Evolutionary conservation across 495 filamentous ascomycete genomes (phyloP).

Genomic region (Darksidea phi): DNA sequence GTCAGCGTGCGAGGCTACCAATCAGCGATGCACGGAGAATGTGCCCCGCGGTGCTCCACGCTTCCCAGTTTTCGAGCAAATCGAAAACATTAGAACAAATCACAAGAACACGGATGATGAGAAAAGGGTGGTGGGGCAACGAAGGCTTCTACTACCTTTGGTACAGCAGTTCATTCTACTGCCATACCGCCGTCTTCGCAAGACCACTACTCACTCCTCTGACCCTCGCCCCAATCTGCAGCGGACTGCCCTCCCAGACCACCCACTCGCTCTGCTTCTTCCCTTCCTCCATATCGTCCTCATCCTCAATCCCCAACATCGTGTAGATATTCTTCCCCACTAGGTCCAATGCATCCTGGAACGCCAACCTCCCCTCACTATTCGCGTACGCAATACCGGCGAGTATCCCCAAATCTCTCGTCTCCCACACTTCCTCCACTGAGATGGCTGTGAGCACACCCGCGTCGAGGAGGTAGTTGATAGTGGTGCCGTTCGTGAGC

Average conservation of each 20-base stretch:
- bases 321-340: conserved; percentile 51
- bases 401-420: conserved; percentile 47
- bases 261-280: conserved; percentile 24
- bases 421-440: conserved; percentile 52
- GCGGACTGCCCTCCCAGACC: conserved; percentile 36
- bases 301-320: conserved; percentile 52
- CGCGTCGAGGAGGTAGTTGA: conserved; percentile 49
- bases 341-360: conserved; percentile 47
- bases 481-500: conserved; percentile 48
- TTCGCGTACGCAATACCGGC: conserved; percentile 54
- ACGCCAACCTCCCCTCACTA: conserved; percentile 43
- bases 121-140: no score
- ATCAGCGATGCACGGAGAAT: no score
- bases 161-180: no score
- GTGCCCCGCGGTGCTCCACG: no score
- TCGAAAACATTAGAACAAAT: no score
- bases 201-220: conserved; percentile 27
- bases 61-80: no score
- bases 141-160: no score
- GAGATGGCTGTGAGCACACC: conserved; percentile 49
- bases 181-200: no score
- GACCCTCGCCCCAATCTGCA: conserved; percentile 36
- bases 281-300: conserved; percentile 26
- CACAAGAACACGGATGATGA: no score
- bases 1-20: no score